phyloP scores from a whole-genome alignment of 1,139 yeast species.

The Groenewaldozyma auringiensis region DNA sequence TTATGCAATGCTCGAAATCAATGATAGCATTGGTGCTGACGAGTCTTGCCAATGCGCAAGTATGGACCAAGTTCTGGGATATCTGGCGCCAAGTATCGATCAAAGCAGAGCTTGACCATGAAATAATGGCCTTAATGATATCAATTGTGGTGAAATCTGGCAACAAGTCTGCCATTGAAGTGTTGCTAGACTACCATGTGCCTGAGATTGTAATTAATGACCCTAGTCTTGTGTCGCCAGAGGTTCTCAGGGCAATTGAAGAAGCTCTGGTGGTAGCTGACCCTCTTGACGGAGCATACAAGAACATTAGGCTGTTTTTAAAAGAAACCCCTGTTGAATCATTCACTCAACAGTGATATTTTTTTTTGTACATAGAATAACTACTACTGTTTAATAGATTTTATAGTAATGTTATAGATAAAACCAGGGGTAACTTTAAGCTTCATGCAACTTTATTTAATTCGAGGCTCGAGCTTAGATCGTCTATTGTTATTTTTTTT shows the following conservation, averaged over 20 bases:
- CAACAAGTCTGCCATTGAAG: constrained; percentile 20
- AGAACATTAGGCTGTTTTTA: constrained; percentile 17
- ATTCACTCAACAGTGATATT: too few species aligned
- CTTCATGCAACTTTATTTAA: too few species aligned
- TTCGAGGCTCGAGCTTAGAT: too few species aligned
- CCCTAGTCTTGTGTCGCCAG: constrained; percentile 14
- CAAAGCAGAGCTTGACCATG: constrained; percentile 16
- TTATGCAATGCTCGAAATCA: constrained; percentile 19
- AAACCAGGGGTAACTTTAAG: too few species aligned
- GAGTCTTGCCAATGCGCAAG: constrained; percentile 33
- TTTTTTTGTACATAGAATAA: too few species aligned
- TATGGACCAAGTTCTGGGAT: constrained; percentile 33
- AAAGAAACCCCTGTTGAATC: too few species aligned
- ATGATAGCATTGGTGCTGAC: constrained; percentile 31
- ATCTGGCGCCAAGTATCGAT: constrained; percentile 25
- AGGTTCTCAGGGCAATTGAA: constrained; percentile 14
- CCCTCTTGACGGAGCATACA: constrained; percentile 19
- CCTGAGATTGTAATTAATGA: constrained; percentile 15
- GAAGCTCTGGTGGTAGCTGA: constrained; percentile 20
- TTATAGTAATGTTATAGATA: too few species aligned
- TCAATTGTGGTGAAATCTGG: constrained; percentile 29
- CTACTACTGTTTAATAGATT: too few species aligned
- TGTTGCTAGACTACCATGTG: constrained; percentile 21
- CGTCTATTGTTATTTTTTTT: too few species aligned
- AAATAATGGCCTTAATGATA: constrained; percentile 21